Evolutionary conservation across 331 rosid species (phyloP), one percentile per base, ranked within the genome.

Genomic region (Rhamnella rubrinervis): DNA sequence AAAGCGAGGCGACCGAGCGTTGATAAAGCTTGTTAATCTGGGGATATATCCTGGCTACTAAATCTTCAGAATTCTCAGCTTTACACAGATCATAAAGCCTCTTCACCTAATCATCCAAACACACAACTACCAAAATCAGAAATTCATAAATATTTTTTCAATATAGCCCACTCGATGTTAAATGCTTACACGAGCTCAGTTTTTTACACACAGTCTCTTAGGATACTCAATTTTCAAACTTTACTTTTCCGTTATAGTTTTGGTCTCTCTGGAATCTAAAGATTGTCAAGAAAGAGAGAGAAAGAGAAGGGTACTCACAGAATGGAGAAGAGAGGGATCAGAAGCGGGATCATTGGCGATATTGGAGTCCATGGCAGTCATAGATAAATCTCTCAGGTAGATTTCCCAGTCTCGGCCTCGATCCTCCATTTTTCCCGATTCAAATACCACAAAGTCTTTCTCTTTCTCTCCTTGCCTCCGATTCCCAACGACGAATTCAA

Each of bases 31-130:
- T 91, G 87, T 85, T 91, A 49, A 93, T 73, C 63, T 79, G 90
- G 0, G 98, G 91, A 82, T 88, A 88, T 83, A 93, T 88, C 83
- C 97, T 85, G 63, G 89, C 96, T 7, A 83, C 81, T 87, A 91
- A 82, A 80, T 93, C 96, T 75, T 93, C 95, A 11, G 92, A 81
- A 26, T 85, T 84, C 77, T 93, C 96, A 19, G 77, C 72, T 65
- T 84, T 85, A 23, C 98, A 93, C 52, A 89, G 60, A 21, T 87
- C 86, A 70, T 84, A 75, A 52, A 93, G 96, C 86, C 71, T 88
- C 84, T 80, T 91, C 74, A 91, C 91, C 97, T 93, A 65, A 44
- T 65, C 39, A 75, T 17, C 46, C 17, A 16, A 58, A 49, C 21
- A n/a, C 23, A 38, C 31, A 17, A 19, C n/a, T 4, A 77, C 46